Base-by-base conservation (phyloP, 2,329 filamentous ascomycete species). In the Botrytis hyacinthi region DNA sequence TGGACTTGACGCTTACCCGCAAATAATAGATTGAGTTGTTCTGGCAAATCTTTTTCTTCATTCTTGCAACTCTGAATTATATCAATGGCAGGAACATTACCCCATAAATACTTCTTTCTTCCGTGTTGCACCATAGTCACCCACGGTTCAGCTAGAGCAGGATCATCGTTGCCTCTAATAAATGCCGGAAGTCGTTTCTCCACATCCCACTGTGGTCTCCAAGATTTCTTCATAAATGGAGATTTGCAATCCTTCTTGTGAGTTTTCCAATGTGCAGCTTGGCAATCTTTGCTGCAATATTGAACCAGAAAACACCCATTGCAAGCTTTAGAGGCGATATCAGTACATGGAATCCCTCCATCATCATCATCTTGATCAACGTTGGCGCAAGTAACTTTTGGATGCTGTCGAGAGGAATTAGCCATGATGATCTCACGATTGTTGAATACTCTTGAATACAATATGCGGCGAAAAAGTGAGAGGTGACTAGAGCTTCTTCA, bases 231-330 rank as follows among this genome's bases (percentile, higher is more conserved):
- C 22, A 63, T 59, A 4, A 73, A 20, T 20, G 67, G 72, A 42
- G 67, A 73, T 20, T 48, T 71, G n/a, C 44, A 73, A 40, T 71
- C 72, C 18, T 32, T 29, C 35, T 71, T 73, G 32, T 73, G 72
- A 6, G 16, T 4, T 14, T 40, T 32, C 72, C 72, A 73, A 46
- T 73, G 57, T 22, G 35, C 59, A 7, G 7, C 5, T 57, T 73
- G 67, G 32, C 67, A 73, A 80, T 83, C 92, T 7, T 84, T 51
- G 16, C 65, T 51, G 22, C 63, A 73, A 40, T 73, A 73, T 51
- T 72, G 70, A 9, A 72, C 70, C 16, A 72, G 59, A n/a, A 67
- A 37, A n/a, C 70, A 68, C n/a, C 46, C n/a, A n/a, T 32, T 68
- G n/a, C 61, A 72, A 26, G 46, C 37, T 57, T 44, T 44, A 2